phyloP scores from a whole-genome alignment of 306 rosid species.

The Rosa multiflora region DNA sequence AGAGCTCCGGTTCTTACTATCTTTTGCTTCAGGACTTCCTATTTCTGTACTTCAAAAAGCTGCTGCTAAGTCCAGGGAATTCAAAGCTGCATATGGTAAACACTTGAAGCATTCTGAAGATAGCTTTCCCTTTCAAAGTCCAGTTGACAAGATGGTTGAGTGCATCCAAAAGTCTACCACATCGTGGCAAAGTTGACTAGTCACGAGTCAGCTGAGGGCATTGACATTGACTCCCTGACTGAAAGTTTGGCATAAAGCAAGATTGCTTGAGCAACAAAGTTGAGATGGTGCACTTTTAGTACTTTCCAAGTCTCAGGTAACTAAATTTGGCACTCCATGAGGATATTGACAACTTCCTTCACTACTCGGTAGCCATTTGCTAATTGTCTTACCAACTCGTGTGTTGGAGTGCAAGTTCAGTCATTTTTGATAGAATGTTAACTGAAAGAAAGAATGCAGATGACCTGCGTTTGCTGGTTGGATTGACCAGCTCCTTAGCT shows the following conservation, averaged over 20 bases:
- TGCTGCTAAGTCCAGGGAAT: conserved; percentile 60
- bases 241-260: conserved; percentile 56
- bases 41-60: conserved; percentile 71
- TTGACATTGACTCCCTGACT: conserved; percentile 32
- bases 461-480: neutral
- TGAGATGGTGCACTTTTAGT: conserved; percentile 13
- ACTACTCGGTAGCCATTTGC: neutral
- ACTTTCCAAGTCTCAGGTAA: neutral
- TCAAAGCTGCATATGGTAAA: no score
- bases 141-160: conserved; percentile 30
- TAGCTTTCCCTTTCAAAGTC: conserved; percentile 28
- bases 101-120: conserved; percentile 5
- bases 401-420: neutral
- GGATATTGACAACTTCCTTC: neutral
- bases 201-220: conserved; percentile 27
- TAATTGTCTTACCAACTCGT: no score
- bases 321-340: neutral
- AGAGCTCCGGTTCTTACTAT: neutral
- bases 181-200: conserved; percentile 33
- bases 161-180: conserved; percentile 23
- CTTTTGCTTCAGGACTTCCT: conserved; percentile 48
- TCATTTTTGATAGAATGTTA: neutral
- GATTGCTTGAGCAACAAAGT: conserved; percentile 32
- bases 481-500: neutral
- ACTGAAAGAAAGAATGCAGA: neutral